A percentile compares a stretch with the other conserved stretches of the same genome.
These are phyloP conservation scores for Mrakia gelida DNA, from an alignment of 768 basidiomycete species.

Conservation along the genomic window DNA sequence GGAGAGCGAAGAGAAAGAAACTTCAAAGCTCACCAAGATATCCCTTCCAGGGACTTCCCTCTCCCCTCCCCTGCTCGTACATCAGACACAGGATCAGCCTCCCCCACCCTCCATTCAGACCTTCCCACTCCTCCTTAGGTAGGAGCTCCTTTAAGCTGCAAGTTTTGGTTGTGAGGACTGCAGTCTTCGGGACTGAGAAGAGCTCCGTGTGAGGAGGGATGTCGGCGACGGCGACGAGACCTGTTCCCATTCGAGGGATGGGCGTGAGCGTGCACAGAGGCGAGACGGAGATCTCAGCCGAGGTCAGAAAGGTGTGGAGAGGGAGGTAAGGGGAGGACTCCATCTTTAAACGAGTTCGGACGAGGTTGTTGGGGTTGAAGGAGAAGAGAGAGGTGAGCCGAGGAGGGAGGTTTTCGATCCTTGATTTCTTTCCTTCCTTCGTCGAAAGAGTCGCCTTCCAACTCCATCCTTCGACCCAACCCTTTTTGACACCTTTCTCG, in stretches of 20 bases:
- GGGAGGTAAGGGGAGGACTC: conserved; percentile 25
- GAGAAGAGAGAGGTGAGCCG: neutral
- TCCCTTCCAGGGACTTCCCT: conserved; percentile 60
- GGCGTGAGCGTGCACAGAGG: conserved; percentile 11
- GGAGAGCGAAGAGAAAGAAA: neutral
- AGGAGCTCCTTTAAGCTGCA: conserved; percentile 61
- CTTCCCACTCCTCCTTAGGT: conserved; percentile 66
- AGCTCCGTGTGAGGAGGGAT: conserved; percentile 53
- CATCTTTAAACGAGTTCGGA: conserved; percentile 9
- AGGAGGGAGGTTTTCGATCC: neutral
- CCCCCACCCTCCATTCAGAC: conserved; percentile 64
- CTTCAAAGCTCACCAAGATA: conserved; percentile 62
- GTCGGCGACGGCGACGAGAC: conserved; percentile 22
- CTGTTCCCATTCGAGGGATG: conserved; percentile 28
- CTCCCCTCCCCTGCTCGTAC: conserved; percentile 75
- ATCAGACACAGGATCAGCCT: conserved; percentile 90
- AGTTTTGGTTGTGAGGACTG: conserved; percentile 75
- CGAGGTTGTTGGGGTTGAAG: neutral
- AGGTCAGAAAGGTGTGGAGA: conserved; percentile 20
- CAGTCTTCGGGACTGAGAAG: conserved; percentile 72
- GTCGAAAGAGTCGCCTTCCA: neutral
- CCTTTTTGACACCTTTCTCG: neutral
- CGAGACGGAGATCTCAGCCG: conserved; percentile 11
- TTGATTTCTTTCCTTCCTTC: neutral
- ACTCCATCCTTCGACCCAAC: neutral